Evolutionary conservation across 257 asterid genomes (phyloP).

Genomic region (Petunia axillaris): DNA sequence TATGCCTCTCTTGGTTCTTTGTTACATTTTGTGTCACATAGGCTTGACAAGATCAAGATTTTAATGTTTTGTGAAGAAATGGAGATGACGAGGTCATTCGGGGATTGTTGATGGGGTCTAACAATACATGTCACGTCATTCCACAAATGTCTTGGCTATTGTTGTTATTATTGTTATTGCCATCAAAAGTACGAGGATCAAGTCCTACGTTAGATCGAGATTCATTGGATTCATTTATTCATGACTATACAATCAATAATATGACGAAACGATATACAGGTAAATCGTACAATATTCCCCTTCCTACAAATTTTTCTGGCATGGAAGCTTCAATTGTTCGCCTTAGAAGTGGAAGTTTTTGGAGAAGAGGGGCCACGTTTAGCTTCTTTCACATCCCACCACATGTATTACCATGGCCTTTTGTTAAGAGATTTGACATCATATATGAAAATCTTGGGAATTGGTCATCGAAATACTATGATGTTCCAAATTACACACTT

Average conservation of each 20-base stretch:
- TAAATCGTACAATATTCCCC: slow-evolving; percentile 47
- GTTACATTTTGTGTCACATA: slow-evolving; percentile 23
- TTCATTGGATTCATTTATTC: slow-evolving; percentile 58
- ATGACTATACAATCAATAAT: slow-evolving; percentile 43
- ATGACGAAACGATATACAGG: slow-evolving; percentile 52
- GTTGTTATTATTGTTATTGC: slow-evolving; percentile 27
- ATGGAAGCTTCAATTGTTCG: slow-evolving; percentile 52
- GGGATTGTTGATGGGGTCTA: slow-evolving; percentile 61
- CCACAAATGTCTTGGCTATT: slow-evolving; percentile 32
- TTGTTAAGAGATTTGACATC: slow-evolving; percentile 58
- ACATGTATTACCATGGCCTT: slow-evolving; percentile 51
- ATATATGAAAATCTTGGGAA: slow-evolving; percentile 70
- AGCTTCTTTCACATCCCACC: slow-evolving; percentile 56
- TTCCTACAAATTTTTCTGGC: slow-evolving; percentile 63
- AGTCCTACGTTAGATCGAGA: slow-evolving; percentile 32
- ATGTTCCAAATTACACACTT: slow-evolving; percentile 51
- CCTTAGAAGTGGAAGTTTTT: slow-evolving; percentile 47
- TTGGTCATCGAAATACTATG: slow-evolving; percentile 62
- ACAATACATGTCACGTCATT: slow-evolving; percentile 30
- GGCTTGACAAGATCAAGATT: background rate
- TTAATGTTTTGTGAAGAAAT: background rate
- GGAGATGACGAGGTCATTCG: slow-evolving; percentile 32
- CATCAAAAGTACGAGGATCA: slow-evolving; percentile 37
- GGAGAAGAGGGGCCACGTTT: slow-evolving; percentile 52
- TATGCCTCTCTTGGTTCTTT: background rate